Percentiles rank a stretch among this genome's conserved stretches.
Conservation (phyloP, 78 protist species). For the Dictyostelium capitatum region DNA sequence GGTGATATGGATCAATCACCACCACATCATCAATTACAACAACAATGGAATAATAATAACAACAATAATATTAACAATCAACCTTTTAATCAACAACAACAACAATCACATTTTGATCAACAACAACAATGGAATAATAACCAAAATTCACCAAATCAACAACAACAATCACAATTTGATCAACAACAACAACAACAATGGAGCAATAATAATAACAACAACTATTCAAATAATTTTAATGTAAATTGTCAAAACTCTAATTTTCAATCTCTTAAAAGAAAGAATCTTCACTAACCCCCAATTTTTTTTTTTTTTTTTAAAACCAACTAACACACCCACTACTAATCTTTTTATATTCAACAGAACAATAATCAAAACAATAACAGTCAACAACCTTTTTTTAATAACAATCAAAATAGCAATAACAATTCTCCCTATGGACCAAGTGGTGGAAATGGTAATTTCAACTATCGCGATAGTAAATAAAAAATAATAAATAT, state of each 20-base stretch:
- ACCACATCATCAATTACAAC: slow-evolving; percentile 13
- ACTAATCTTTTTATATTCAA: too few relatives aligned
- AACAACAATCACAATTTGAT: slow-evolving; percentile 14
- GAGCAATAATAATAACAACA: not conserved
- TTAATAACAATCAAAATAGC: not conserved
- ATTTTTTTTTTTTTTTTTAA: not conserved
- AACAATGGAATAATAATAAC: slow-evolving; percentile 7
- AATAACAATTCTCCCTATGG: slow-evolving; percentile 33
- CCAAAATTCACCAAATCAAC: not conserved
- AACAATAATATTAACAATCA: not conserved
- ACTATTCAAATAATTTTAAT: not conserved
- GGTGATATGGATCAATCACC: slow-evolving; percentile 29
- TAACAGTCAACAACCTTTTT: not conserved
- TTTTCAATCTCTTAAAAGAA: not conserved
- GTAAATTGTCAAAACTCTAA: not conserved
- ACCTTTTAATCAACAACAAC: slow-evolving; percentile 35
- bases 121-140: slow-evolving; percentile 20
- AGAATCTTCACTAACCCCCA: not conserved
- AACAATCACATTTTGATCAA: not conserved
- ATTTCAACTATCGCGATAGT: too few relatives aligned
- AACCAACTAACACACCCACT: not conserved
- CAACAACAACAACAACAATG: not conserved
- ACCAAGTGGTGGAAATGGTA: not conserved
- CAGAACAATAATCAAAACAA: not conserved
- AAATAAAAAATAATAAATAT: not conserved